Percentiles rank a stretch among this genome's conserved stretches.
These are phyloP conservation scores for Agroathelia rolfsii DNA, from an alignment of 1,284 basidiomycete species.

Conservation along the genomic window DNA sequence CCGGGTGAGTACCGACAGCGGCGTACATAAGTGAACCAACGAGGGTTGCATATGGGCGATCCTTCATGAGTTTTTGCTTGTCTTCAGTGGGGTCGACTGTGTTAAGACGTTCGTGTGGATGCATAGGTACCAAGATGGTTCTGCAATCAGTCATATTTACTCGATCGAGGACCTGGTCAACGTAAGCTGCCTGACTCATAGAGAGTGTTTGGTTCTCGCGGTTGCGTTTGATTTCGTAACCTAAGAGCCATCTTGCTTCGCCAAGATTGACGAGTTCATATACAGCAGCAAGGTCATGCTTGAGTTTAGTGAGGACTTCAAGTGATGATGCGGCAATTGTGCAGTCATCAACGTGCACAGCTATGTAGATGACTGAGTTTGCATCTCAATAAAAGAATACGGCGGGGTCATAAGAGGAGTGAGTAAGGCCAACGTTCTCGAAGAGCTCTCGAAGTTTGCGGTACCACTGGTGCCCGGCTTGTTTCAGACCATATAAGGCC, in stretches of 20 bases:
- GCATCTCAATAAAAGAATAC: slow-evolving; percentile 9
- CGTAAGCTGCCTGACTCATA: background rate
- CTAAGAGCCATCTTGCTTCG: slow-evolving; percentile 12
- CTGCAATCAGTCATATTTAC: slow-evolving; percentile 4
- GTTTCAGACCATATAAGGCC: slow-evolving; percentile 18
- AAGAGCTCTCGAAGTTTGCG: slow-evolving; percentile 13
- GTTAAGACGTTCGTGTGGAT: slow-evolving; percentile 8
- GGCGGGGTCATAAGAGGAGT: slow-evolving; percentile 14
- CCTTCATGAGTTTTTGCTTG: slow-evolving; percentile 17
- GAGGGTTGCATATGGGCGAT: slow-evolving; percentile 8
- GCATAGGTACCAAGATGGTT: background rate
- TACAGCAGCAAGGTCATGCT: slow-evolving; percentile 4
- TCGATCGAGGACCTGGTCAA: slow-evolving; percentile 10
- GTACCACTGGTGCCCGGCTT: slow-evolving; percentile 17
- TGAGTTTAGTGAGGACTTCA: slow-evolving; percentile 12
- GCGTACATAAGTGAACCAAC: slow-evolving; percentile 2
- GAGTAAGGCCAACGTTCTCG: slow-evolving; percentile 11
- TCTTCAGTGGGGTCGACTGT: slow-evolving; percentile 10
- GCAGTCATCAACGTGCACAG: slow-evolving; percentile 15
- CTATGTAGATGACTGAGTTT: slow-evolving; percentile 9
- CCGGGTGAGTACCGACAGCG: background rate
- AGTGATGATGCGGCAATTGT: slow-evolving; percentile 11
- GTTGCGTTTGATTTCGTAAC: slow-evolving; percentile 9
- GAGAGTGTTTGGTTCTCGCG: background rate
- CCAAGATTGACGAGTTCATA: slow-evolving; percentile 12